Conservation (phyloP, 2,329 filamentous ascomycete genomes). For the Penicillium sp. region DNA sequence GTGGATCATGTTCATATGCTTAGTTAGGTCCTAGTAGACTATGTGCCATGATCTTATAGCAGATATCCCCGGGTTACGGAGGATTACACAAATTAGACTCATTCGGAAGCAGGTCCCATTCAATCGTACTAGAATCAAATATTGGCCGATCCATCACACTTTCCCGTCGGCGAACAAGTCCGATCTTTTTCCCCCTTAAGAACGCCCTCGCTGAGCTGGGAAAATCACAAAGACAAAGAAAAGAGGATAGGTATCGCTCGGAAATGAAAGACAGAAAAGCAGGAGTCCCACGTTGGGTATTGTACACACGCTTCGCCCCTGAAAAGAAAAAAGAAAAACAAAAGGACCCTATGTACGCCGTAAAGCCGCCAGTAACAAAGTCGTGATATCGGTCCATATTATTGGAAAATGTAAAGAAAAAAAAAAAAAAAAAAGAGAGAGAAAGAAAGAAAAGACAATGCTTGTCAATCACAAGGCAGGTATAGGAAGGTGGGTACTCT, state of each 20-base stretch:
- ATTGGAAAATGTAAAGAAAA: not conserved
- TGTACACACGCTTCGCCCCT: conserved; percentile 21
- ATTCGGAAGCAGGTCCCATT: not conserved
- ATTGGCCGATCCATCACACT: conserved; percentile 1
- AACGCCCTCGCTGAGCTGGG: conserved; percentile 27
- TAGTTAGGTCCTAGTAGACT: no score
- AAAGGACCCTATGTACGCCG: conserved; percentile 17
- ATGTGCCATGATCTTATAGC: not conserved
- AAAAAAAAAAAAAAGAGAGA: not conserved
- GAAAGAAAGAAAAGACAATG: not conserved
- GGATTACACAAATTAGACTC: not conserved
- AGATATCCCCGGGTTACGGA: not conserved
- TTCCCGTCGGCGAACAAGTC: conserved; percentile 4
- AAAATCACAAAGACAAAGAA: conserved; percentile 13
- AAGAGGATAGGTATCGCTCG: conserved; percentile 8
- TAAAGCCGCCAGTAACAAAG: conserved; percentile 11
- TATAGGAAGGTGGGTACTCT: conserved; percentile 28
- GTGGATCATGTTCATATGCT: no score
- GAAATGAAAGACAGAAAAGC: conserved; percentile 7
- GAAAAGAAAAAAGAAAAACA: conserved; percentile 1
- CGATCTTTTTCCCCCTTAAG: conserved; percentile 15
- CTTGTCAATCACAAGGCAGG: conserved; percentile 23
- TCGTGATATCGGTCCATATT: conserved; percentile 10
- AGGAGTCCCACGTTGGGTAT: conserved; percentile 17
- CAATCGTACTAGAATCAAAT: not conserved